Evolutionary conservation across 78 protist genomes (phyloP), one percentile per base, ranked within the genome.

Genomic region (Neovahlkampfia damariscottae): DNA sequence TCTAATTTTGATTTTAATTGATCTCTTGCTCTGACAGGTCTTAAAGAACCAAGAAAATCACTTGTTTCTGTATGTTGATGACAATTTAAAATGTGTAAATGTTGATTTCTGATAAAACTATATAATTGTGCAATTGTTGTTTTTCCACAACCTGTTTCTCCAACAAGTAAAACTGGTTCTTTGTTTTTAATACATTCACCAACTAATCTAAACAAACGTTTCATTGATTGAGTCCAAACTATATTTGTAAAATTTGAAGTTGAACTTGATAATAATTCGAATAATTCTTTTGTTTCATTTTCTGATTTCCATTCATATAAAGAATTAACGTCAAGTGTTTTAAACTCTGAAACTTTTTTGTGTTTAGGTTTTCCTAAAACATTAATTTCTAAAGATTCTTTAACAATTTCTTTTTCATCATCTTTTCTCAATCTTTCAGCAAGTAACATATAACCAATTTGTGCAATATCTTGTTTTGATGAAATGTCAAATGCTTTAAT

Each of bases 21-120:
- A n/a, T 50, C 7, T 38, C 62, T 28, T 36, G 70, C 67, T 3
- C 74, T 8, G 2, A 82, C 89, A 29, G 99, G 99, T 2, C 99
- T 88, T 3, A 90, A 66, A 10, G 92, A 89, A 29, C 99, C 99
- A 8, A 98, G 7, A 66, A 98, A 90, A 84, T 98, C 99, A 0
- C 97, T 68, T 8, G 99, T 83, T 68, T 98, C 99, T 4, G 99
- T 95, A 91, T 94, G 86, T 77, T 93, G 96, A 81, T 98, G 99
- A 81, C 99, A 95, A 73, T 93, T 93, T 78, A 98, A 41, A 59
- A 88, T 87, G 72, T 50, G 84, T 2, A 96, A 88, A n/a, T 7
- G 29, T 10, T 50, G 85, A 1, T 38, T 38, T 8, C 66, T 41
- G 8, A 82, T 30, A 1, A 34, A 27, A 3, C 93, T 82, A 19